Evolutionary conservation across 441 rosid genomes (phyloP), one percentile per base, ranked within the genome.

Genomic region (Euphorbia corollata): DNA sequence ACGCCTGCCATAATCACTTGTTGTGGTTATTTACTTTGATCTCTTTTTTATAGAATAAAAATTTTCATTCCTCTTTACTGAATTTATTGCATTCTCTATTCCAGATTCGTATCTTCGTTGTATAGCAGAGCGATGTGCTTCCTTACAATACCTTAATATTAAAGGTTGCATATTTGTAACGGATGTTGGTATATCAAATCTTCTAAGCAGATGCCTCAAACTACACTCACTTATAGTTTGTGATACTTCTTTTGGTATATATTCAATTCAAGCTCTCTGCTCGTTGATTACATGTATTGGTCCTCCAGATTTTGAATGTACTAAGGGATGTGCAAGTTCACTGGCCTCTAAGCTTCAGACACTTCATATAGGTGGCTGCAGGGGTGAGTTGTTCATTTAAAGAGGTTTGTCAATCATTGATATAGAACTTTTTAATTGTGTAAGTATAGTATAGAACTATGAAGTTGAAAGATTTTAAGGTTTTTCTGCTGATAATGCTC

Each of bases 361-460:
- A 36, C 81, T 91, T 72, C 97, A 88, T 75, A 80, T 91, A 74
- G 86, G 88, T 69, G 85, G 85, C 64, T 91, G 96, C 78, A 81
- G 79, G 61, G 84, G 97, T 91, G 60, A 75, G 90, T 74, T 27
- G 43, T 59, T 64, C 58, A 20, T 63, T 71, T 68, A 20, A 51
- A 55, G 27, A 53, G 65, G 63, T 41, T 30, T 63, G 34, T 61
- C 19, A 11, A 27, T 27, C 32, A 27, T 1, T 27, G 32, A 36
- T 45, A 55, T 67, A 38, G 61, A 63, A 55, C n/a, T 23, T 34
- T 47, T n/a, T 41, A 63, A n/a, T 43, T 43, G 6, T 72, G 20
- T 20, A 41, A 19, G 1, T 6, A 15, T 34, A 27, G 27, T n/a
- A n/a, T n/a, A n/a, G 9, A 6, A 4, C n/a, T n/a, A 61, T 9